Conservation (phyloP, 495 filamentous ascomycete genomes). For the Parathielavia hyrcaniae region DNA sequence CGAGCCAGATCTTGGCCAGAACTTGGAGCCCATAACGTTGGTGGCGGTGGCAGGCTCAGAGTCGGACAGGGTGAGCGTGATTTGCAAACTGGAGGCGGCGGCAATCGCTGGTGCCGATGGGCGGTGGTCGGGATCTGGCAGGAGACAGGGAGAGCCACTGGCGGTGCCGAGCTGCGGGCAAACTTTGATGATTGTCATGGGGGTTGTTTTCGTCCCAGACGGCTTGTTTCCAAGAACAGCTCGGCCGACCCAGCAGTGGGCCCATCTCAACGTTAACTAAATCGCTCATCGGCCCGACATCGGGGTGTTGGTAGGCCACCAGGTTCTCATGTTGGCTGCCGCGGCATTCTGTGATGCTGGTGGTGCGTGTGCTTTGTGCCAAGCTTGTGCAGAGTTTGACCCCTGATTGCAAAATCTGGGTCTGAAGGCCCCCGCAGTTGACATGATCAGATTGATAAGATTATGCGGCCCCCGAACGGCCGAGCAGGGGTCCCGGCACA, state of each 20-base stretch:
- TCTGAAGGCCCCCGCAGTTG: background rate
- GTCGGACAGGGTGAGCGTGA: constrained; percentile 2
- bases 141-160: background rate
- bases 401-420: background rate
- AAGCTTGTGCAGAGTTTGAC: background rate
- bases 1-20: constrained; percentile 46
- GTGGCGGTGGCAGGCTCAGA: background rate
- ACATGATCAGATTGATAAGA: constrained; percentile 16
- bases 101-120: background rate
- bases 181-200: background rate
- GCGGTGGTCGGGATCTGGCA: background rate
- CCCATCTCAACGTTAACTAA: background rate
- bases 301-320: background rate
- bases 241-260: background rate
- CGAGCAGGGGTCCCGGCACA: background rate
- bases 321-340: too few species aligned
- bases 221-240: too few species aligned
- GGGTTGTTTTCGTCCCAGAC: background rate
- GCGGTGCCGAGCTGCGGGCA: background rate
- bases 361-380: too few species aligned
- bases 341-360: too few species aligned
- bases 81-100: background rate
- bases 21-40: constrained; percentile 43
- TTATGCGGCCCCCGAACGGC: background rate
- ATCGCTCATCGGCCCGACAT: constrained; percentile 3